These are phyloP conservation scores for Exophiala xenobiotica DNA, from an alignment of 2,329 filamentous ascomycete species.

Conservation along the genomic window DNA sequence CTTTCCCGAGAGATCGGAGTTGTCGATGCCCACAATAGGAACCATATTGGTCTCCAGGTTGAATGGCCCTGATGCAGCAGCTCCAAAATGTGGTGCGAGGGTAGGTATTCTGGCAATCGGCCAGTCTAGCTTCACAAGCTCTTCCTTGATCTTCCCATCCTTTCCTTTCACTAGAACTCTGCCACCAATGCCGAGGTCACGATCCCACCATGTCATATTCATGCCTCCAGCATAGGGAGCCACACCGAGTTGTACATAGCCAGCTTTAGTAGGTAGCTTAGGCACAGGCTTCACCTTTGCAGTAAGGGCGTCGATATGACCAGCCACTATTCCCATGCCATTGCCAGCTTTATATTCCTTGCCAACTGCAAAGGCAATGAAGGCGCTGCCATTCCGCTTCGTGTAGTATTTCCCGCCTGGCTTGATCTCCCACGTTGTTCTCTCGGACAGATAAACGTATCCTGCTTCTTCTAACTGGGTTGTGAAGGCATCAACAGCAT, in stretches of 20 bases:
- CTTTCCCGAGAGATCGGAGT: conserved; percentile 54
- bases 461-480: conserved; percentile 69
- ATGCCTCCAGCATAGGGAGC: conserved; percentile 88
- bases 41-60: conserved; percentile 94
- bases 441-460: conserved; percentile 72
- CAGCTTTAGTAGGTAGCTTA: conserved; percentile 76
- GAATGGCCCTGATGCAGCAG: conserved; percentile 62
- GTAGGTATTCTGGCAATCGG: conserved; percentile 91
- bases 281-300: conserved; percentile 89
- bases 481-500: conserved; percentile 78
- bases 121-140: conserved; percentile 89
- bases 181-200: conserved; percentile 87
- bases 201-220: conserved; percentile 94
- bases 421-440: conserved; percentile 77
- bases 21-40: conserved; percentile 87
- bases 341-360: conserved; percentile 78
- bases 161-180: conserved; percentile 73
- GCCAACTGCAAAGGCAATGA: conserved; percentile 84
- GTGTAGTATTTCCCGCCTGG: conserved; percentile 86
- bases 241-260: conserved; percentile 85
- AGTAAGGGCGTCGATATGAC: conserved; percentile 89
- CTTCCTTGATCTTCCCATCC: conserved; percentile 73
- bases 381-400: conserved; percentile 77
- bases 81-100: conserved; percentile 89
- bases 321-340: conserved; percentile 82